Percentiles rank a stretch among this genome's conserved stretches.
These are phyloP conservation scores for Mentha longifolia DNA, from an alignment of 257 asterid species.

Conservation along the genomic window DNA sequence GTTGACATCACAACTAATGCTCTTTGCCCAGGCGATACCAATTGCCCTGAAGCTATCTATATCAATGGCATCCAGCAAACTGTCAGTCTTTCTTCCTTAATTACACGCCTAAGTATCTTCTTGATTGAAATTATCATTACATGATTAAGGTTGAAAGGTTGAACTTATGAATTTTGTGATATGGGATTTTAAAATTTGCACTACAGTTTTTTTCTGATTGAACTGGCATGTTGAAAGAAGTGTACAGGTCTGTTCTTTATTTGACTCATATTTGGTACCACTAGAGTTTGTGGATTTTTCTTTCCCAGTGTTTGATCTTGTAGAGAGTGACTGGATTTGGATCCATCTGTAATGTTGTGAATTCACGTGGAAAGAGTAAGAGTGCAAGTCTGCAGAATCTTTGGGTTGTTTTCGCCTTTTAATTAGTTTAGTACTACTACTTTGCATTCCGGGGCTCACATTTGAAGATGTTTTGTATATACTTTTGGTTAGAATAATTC, in stretches of 20 bases:
- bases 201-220: neutral
- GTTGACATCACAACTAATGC: conserved; percentile 89
- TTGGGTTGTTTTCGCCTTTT: conserved; percentile 20
- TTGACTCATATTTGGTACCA: neutral
- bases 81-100: conserved; percentile 42
- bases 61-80: conserved; percentile 92
- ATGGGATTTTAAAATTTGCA: conserved; percentile 11
- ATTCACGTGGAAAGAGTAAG: conserved; percentile 22
- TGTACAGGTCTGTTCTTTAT: neutral
- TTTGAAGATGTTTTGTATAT: neutral
- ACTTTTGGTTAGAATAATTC: neutral
- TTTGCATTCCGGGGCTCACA: conserved; percentile 7
- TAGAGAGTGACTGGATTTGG: conserved; percentile 12
- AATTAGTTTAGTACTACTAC: neutral
- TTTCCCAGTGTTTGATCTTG: conserved; percentile 13
- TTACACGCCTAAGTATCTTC: neutral
- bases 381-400: neutral
- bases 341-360: neutral
- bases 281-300: conserved; percentile 14
- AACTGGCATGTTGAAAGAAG: neutral
- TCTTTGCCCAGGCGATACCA: conserved; percentile 67
- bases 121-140: neutral
- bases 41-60: conserved; percentile 80
- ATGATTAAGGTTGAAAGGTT: conserved; percentile 3
- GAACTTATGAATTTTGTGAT: conserved; percentile 24